Percentiles rank a stretch among this genome's conserved stretches.
These are phyloP conservation scores for Aaosphaeria pasadenensis DNA, from an alignment of 2,329 filamentous ascomycete genomes.

Conservation along the genomic window DNA sequence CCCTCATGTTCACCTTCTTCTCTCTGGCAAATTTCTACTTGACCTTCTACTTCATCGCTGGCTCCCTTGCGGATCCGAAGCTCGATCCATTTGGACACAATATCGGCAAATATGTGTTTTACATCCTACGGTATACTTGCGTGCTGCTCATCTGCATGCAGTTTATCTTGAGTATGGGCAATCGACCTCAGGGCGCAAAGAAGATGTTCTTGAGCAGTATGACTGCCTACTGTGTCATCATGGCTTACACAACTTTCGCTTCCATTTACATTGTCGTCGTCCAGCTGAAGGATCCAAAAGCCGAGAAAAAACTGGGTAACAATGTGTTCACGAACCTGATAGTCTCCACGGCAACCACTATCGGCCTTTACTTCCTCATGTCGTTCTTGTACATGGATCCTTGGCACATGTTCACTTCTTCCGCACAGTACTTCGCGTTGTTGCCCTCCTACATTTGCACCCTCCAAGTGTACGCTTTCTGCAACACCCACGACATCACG, in stretches of 20 bases:
- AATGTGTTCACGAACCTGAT: constrained; percentile 95
- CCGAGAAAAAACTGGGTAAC: constrained; percentile 64
- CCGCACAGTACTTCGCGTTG: constrained; percentile 87
- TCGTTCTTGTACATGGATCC: constrained; percentile 95
- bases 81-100: constrained; percentile 91
- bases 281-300: constrained; percentile 61
- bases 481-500: constrained; percentile 97
- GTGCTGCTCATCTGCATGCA: constrained; percentile 88
- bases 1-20: constrained; percentile 94
- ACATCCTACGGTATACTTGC: constrained; percentile 78
- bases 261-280: constrained; percentile 82
- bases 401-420: constrained; percentile 97
- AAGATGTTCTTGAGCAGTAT: constrained; percentile 86
- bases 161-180: constrained; percentile 95
- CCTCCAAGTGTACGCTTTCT: constrained; percentile 96
- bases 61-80: constrained; percentile 73
- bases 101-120: constrained; percentile 81
- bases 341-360: constrained; percentile 80
- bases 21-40: constrained; percentile 98
- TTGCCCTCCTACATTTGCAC: constrained; percentile 95
- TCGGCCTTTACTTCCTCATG: constrained; percentile 95
- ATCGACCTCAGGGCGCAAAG: constrained; percentile 90
- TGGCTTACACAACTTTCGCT: constrained; percentile 92
- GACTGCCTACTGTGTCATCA: constrained; percentile 88
- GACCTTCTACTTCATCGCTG: constrained; percentile 96